A percentile compares a stretch with the other conserved stretches of the same genome.
These are phyloP conservation scores for Verticillium nonalfalfae DNA, from an alignment of 2,329 filamentous ascomycete species.

Conservation along the genomic window DNA sequence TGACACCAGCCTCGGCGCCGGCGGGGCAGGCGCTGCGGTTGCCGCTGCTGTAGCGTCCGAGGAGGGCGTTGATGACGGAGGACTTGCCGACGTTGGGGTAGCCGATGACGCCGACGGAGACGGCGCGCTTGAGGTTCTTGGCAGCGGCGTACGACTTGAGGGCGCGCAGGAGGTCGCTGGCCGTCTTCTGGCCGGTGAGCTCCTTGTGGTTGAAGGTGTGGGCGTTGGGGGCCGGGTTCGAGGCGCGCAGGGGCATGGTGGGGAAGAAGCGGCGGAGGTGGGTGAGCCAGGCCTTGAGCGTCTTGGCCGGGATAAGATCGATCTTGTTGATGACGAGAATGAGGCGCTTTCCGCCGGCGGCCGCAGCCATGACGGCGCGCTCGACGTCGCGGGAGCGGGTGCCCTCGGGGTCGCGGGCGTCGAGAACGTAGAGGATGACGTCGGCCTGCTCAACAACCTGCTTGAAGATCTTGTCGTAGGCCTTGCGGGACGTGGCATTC, in stretches of 20 bases:
- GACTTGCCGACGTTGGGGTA: constrained; percentile 97
- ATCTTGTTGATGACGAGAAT: constrained; percentile 96
- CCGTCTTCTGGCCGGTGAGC: constrained; percentile 79
- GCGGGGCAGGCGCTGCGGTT: constrained; percentile 68
- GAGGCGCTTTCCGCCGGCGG: constrained; percentile 74
- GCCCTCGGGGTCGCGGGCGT: constrained; percentile 85
- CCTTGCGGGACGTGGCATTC: constrained; percentile 65
- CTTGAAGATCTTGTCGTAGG: constrained; percentile 96
- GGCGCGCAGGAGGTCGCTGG: constrained; percentile 77
- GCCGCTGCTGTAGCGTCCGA: constrained; percentile 63
- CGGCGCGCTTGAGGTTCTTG: constrained; percentile 79
- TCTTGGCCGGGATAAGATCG: constrained; percentile 76
- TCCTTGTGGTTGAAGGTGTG: constrained; percentile 90
- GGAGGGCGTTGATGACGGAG: constrained; percentile 90
- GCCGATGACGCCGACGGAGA: constrained; percentile 88
- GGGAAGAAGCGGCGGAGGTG: constrained; percentile 87
- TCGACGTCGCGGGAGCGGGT: constrained; percentile 89
- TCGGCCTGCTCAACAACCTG: constrained; percentile 83
- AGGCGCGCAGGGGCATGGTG: constrained; percentile 81
- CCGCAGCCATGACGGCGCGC: constrained; percentile 84
- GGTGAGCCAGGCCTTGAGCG: constrained; percentile 77
- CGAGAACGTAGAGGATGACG: constrained; percentile 87
- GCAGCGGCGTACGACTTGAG: constrained; percentile 82
- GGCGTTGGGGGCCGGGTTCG: constrained; percentile 74
- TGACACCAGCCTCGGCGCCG: constrained; percentile 88